Percentiles rank a stretch among this genome's conserved stretches.
phyloP scores from a whole-genome alignment of 495 filamentous ascomycete species.

The Baudoinia panamericana region DNA sequence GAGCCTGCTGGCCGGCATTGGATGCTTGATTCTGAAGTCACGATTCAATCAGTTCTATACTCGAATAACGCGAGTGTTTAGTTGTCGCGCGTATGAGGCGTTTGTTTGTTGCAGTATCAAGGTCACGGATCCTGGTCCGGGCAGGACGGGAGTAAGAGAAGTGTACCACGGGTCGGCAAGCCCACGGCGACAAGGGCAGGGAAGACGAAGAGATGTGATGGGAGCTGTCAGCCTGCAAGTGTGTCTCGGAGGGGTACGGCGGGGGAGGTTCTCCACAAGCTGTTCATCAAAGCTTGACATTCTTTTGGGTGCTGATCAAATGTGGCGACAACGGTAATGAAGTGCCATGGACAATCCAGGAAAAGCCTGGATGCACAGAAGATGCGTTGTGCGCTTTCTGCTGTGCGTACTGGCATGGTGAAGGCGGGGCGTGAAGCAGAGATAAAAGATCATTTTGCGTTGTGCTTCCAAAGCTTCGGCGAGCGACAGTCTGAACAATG shows the following conservation, averaged over 20 bases:
- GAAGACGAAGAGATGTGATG: conserved; percentile 13
- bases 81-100: too few species aligned
- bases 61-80: too few species aligned
- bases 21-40: conserved; percentile 28
- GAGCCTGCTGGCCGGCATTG: conserved; percentile 28
- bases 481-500: neutral
- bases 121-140: conserved; percentile 7
- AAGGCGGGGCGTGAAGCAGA: neutral
- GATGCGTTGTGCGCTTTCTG: neutral
- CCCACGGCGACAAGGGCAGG: conserved; percentile 11
- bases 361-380: neutral
- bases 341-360: conserved; percentile 2
- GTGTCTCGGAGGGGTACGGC: conserved; percentile 7
- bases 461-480: neutral
- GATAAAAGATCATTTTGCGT: neutral
- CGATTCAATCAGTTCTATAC: too few species aligned
- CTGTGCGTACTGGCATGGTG: neutral
- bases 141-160: conserved; percentile 3
- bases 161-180: conserved; percentile 9
- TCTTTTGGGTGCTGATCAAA: conserved; percentile 1
- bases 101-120: neutral
- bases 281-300: neutral
- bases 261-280: conserved; percentile 7
- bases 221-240: conserved; percentile 6
- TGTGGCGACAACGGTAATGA: neutral